These are phyloP conservation scores for Trypethelium eluteriae DNA, from an alignment of 495 filamentous ascomycete species.

Conservation along the genomic window DNA sequence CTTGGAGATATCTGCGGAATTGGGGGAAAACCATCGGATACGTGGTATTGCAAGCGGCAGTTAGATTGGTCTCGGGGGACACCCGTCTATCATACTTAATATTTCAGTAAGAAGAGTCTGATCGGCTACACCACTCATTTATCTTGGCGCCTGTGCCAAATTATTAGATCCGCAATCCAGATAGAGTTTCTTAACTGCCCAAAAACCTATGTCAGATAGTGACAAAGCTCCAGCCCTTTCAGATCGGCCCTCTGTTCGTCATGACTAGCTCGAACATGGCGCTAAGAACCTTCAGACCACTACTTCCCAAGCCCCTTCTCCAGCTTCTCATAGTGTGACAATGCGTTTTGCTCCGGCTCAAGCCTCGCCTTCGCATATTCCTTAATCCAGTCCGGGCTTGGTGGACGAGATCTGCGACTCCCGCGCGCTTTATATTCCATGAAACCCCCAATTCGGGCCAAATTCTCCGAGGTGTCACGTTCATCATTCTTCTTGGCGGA, in stretches of 20 bases:
- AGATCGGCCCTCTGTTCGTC: no score
- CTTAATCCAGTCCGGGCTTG: neutral
- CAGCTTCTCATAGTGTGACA: neutral
- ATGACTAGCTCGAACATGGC: no score
- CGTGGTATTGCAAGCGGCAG: slow-evolving; percentile 6
- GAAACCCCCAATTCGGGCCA: neutral
- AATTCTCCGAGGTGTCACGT: neutral
- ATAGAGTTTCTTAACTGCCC: no score
- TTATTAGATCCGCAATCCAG: no score
- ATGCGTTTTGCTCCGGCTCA: neutral
- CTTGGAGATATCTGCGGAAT: neutral
- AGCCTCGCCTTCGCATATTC: neutral
- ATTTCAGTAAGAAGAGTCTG: neutral
- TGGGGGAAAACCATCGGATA: slow-evolving; percentile 17
- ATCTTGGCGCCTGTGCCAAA: no score
- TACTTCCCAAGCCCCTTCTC: neutral
- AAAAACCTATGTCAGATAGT: no score
- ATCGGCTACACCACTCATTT: no score
- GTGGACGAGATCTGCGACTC: neutral
- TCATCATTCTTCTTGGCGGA: neutral
- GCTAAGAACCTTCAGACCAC: no score
- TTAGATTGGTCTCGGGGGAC: slow-evolving; percentile 11
- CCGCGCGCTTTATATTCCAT: neutral
- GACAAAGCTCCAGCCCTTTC: no score
- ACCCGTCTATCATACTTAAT: slow-evolving; percentile 12